Conservation (phyloP, 1,284 basidiomycete genomes). For the Amylostereum areolatum region DNA sequence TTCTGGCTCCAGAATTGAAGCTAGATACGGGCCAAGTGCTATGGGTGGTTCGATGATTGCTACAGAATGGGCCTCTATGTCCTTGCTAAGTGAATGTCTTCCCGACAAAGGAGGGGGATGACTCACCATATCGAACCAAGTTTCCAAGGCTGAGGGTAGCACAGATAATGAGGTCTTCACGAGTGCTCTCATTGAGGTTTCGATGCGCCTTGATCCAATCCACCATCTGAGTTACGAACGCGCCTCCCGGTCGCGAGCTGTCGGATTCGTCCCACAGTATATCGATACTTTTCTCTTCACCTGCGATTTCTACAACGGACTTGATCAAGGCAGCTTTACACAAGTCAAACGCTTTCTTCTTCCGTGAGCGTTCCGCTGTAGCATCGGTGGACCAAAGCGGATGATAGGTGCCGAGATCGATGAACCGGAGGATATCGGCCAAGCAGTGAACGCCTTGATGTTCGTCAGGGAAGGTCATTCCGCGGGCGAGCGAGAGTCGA, state of each 20-base stretch:
- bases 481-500: constrained; percentile 64
- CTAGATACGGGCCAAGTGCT: constrained; percentile 39
- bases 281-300: constrained; percentile 75
- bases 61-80: constrained; percentile 57
- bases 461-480: constrained; percentile 51
- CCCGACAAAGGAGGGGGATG: neutral
- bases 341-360: constrained; percentile 68
- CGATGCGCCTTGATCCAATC: constrained; percentile 62
- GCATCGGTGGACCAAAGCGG: constrained; percentile 46
- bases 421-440: constrained; percentile 59
- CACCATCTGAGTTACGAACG: constrained; percentile 70
- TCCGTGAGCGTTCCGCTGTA: constrained; percentile 29
- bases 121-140: constrained; percentile 68
- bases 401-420: constrained; percentile 63
- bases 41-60: constrained; percentile 50
- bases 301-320: constrained; percentile 78
- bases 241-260: constrained; percentile 51
- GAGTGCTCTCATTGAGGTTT: constrained; percentile 26
- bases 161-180: constrained; percentile 81
- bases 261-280: constrained; percentile 67
- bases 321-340: constrained; percentile 85
- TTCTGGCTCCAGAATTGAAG: constrained; percentile 29
- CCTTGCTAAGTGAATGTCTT: neutral
- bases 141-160: constrained; percentile 81
- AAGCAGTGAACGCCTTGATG: constrained; percentile 56